These are phyloP conservation scores for Plasmodium berghei DNA, from an alignment of 169 alveolate species.

Conservation along the genomic window DNA sequence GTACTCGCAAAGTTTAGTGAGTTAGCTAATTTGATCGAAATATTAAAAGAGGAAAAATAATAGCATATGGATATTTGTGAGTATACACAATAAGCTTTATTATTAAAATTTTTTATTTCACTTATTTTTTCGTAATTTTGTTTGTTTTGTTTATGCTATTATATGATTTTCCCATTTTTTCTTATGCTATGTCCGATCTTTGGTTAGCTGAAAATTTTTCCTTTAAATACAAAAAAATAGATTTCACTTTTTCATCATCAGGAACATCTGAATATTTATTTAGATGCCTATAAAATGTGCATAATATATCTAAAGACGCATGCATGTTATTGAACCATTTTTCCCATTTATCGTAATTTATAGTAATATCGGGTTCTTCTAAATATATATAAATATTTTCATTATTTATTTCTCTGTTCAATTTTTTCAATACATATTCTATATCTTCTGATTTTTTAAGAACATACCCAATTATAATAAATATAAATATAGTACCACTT, in stretches of 20 bases:
- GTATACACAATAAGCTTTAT: too few species aligned
- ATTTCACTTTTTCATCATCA: constrained; percentile 33
- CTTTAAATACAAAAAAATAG: constrained; percentile 34
- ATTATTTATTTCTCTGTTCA: constrained; percentile 40
- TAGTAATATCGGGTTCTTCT: constrained; percentile 59
- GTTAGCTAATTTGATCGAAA: constrained; percentile 4
- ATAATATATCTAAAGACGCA: constrained; percentile 15
- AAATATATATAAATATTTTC: constrained; percentile 53
- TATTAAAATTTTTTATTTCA: too few species aligned
- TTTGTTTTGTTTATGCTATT: too few species aligned
- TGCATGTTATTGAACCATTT: constrained; percentile 50
- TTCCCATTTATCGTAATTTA: constrained; percentile 47
- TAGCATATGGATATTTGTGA: background rate
- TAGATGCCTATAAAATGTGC: constrained; percentile 47
- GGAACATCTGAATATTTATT: constrained; percentile 59
- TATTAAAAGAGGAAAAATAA: constrained; percentile 11
- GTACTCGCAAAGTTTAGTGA: constrained; percentile 59
- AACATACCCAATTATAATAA: constrained; percentile 53
- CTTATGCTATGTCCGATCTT: background rate
- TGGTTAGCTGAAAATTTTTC: constrained; percentile 11
- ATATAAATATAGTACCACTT: constrained; percentile 54
- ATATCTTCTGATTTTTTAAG: constrained; percentile 49
- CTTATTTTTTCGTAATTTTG: too few species aligned
- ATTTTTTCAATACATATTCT: constrained; percentile 16
- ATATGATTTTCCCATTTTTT: too few species aligned